phyloP scores from a whole-genome alignment of 2,329 filamentous ascomycete species.

The Epichloe uncinata region DNA sequence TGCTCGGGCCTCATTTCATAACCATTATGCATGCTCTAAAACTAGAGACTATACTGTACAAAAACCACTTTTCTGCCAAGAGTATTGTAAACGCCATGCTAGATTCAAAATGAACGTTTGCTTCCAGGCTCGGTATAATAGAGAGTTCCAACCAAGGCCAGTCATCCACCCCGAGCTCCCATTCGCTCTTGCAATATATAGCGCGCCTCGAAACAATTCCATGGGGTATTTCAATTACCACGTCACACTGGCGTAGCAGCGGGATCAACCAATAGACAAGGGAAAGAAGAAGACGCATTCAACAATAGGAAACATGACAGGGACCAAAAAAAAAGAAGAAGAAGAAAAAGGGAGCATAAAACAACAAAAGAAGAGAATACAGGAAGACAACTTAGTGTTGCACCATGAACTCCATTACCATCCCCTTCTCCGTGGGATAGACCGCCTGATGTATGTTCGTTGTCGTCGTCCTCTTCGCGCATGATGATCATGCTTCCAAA shows the following conservation, averaged over 20 bases:
- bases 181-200: constrained; percentile 1
- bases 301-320: background rate
- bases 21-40: constrained; percentile 1
- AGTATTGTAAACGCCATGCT: constrained; percentile 9
- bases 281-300: background rate
- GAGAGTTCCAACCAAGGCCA: background rate
- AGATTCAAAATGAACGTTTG: too few species aligned
- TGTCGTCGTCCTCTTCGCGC: background rate
- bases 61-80: background rate
- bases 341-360: background rate
- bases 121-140: too few species aligned
- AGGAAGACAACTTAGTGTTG: background rate
- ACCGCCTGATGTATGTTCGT: background rate
- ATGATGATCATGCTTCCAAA: background rate
- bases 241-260: constrained; percentile 9
- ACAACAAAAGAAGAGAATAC: constrained; percentile 7
- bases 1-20: background rate
- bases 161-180: background rate
- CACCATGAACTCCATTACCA: constrained; percentile 2
- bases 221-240: constrained; percentile 18
- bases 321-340: background rate
- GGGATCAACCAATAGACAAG: background rate
- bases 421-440: background rate
- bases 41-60: background rate
- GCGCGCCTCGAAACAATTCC: constrained; percentile 14